A percentile compares a stretch with the other conserved stretches of the same genome.
Evolutionary conservation across 805 yeast genomes (phyloP).

Genomic region (Saccharomycopsis fibuligera): DNA sequence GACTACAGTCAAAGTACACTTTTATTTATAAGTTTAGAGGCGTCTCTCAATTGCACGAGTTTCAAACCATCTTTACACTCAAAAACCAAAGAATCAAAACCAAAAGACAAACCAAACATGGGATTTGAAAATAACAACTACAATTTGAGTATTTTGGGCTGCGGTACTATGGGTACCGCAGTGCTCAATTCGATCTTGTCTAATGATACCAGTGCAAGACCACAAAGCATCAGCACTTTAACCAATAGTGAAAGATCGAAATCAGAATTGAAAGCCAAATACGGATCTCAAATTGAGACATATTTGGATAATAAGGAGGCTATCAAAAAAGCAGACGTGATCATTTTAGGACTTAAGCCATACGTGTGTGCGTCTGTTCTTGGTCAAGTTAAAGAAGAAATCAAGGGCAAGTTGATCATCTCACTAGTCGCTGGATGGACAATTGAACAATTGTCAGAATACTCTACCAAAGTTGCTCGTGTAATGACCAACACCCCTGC

Average conservation of each 20-base stretch:
- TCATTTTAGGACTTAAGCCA: slow-evolving; percentile 87
- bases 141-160: slow-evolving; percentile 76
- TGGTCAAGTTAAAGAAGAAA: slow-evolving; percentile 39
- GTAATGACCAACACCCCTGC: slow-evolving; percentile 99
- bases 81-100: neutral
- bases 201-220: slow-evolving; percentile 40
- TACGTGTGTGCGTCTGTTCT: slow-evolving; percentile 61
- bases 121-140: slow-evolving; percentile 27
- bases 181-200: slow-evolving; percentile 72
- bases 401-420: slow-evolving; percentile 55
- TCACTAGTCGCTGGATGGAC: slow-evolving; percentile 93
- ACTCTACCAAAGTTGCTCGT: slow-evolving; percentile 59
- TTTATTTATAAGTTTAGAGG: too few relatives aligned
- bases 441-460: slow-evolving; percentile 52
- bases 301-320: slow-evolving; percentile 47
- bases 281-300: slow-evolving; percentile 45
- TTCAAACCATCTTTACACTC: too few relatives aligned
- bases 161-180: slow-evolving; percentile 96
- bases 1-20: too few relatives aligned
- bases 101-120: too few relatives aligned
- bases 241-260: slow-evolving; percentile 53
- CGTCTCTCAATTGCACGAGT: too few relatives aligned
- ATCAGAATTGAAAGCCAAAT: slow-evolving; percentile 40
- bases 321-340: slow-evolving; percentile 56
- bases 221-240: slow-evolving; percentile 72